Percentiles rank a stretch among this genome's conserved stretches.
These are phyloP conservation scores for Chenopodium suecicum DNA, from an alignment of 148 eudicot species.

Conservation along the genomic window DNA sequence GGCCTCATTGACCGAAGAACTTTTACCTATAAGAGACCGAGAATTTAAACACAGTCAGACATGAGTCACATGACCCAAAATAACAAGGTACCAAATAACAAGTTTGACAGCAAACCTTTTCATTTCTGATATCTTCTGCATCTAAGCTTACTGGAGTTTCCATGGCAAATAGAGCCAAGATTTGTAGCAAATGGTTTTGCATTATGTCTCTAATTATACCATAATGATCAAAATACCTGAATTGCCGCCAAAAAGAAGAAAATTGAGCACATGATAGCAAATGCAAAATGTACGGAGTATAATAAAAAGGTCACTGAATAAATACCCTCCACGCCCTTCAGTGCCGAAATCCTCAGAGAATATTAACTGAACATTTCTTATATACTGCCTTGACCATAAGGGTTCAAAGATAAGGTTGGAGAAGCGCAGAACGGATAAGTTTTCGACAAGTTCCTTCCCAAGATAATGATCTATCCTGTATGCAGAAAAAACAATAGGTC, in stretches of 20 bases:
- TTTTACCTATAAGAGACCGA: slow-evolving; percentile 60
- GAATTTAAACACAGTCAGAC: slow-evolving; percentile 8
- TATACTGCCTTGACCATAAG: slow-evolving; percentile 95
- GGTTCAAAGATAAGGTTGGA: slow-evolving; percentile 98
- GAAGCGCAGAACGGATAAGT: slow-evolving; percentile 93
- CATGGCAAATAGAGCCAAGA: slow-evolving; percentile 96
- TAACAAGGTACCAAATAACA: neutral
- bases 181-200: slow-evolving; percentile 98
- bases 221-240: slow-evolving; percentile 87
- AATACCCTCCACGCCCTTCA: slow-evolving; percentile 99
- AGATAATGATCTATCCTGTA: slow-evolving; percentile 97
- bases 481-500: slow-evolving; percentile 9
- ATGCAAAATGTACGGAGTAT: neutral
- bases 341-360: slow-evolving; percentile 99
- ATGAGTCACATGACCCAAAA: slow-evolving; percentile 5
- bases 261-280: slow-evolving; percentile 18
- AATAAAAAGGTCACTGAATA: neutral
- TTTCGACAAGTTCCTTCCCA: slow-evolving; percentile 96
- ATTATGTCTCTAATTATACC: slow-evolving; percentile 96
- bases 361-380: slow-evolving; percentile 86
- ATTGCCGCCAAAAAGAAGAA: slow-evolving; percentile 18
- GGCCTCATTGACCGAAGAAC: slow-evolving; percentile 97
- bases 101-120: slow-evolving; percentile 54
- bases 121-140: slow-evolving; percentile 96
- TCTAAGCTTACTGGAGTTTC: slow-evolving; percentile 98